These are phyloP conservation scores for Arabidopsis arenosa DNA, from an alignment of 345 rosid genomes.

Conservation along the genomic window DNA sequence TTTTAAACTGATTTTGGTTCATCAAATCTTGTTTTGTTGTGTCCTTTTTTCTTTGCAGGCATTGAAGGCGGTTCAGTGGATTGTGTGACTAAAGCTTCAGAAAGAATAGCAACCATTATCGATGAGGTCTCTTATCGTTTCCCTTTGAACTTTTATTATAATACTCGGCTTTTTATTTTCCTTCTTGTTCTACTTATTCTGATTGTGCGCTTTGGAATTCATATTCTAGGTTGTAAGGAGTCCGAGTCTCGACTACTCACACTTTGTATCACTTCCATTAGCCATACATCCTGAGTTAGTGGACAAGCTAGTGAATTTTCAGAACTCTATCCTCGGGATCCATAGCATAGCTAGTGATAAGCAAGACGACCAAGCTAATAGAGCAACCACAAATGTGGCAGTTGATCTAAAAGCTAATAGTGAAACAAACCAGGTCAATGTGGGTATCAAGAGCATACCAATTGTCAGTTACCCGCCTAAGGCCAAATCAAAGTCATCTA, in stretches of 20 bases:
- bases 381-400: slow-evolving; percentile 25
- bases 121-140: slow-evolving; percentile 61
- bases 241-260: slow-evolving; percentile 76
- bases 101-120: slow-evolving; percentile 60
- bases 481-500: slow-evolving; percentile 53
- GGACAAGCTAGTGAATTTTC: slow-evolving; percentile 73
- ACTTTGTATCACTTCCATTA: slow-evolving; percentile 88
- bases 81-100: slow-evolving; percentile 66
- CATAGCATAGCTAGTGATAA: slow-evolving; percentile 17
- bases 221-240: slow-evolving; percentile 64
- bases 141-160: not conserved
- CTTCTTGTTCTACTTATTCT: not conserved
- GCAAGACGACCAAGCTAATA: slow-evolving; percentile 21
- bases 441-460: slow-evolving; percentile 58
- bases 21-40: not conserved
- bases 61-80: slow-evolving; percentile 79
- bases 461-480: slow-evolving; percentile 69
- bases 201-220: slow-evolving; percentile 14
- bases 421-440: slow-evolving; percentile 53
- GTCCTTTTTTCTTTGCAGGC: slow-evolving; percentile 48
- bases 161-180: not conserved
- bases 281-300: slow-evolving; percentile 82
- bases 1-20: slow-evolving; percentile 28
- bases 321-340: slow-evolving; percentile 64
- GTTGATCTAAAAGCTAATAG: slow-evolving; percentile 52